These are phyloP conservation scores for Tranzscheliella williamsii DNA, from an alignment of 1,284 basidiomycete species.

Conservation along the genomic window DNA sequence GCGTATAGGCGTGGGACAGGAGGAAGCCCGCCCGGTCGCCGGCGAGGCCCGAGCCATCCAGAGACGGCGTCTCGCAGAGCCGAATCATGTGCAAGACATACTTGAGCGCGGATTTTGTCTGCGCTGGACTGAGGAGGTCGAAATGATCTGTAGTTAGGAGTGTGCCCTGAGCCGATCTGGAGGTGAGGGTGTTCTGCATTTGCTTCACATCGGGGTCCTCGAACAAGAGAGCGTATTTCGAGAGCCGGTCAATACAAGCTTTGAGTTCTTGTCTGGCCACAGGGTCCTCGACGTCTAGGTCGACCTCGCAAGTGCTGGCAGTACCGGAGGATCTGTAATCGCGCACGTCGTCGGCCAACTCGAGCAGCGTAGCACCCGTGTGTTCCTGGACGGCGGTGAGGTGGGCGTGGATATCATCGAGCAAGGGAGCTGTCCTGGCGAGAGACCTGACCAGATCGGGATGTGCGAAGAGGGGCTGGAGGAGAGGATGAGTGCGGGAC, in stretches of 20 bases:
- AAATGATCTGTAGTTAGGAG: slow-evolving; percentile 11
- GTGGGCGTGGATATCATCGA: slow-evolving; percentile 24
- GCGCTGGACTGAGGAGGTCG: slow-evolving; percentile 18
- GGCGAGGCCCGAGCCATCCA: no score
- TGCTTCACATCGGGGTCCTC: no score
- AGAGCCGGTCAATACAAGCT: background rate
- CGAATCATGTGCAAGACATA: slow-evolving; percentile 20
- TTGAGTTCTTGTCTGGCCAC: background rate
- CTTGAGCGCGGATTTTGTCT: slow-evolving; percentile 11
- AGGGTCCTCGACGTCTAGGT: slow-evolving; percentile 4
- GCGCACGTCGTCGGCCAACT: slow-evolving; percentile 7
- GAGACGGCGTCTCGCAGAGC: no score
- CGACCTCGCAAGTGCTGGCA: background rate
- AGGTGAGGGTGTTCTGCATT: no score
- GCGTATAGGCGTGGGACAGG: slow-evolving; percentile 51
- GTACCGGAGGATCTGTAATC: background rate
- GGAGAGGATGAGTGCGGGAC: background rate
- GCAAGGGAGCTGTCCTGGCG: slow-evolving; percentile 4
- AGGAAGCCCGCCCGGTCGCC: slow-evolving; percentile 2
- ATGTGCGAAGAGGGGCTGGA: slow-evolving; percentile 5
- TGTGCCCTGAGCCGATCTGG: no score
- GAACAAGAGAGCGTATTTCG: background rate
- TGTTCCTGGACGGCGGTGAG: slow-evolving; percentile 4
- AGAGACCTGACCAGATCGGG: slow-evolving; percentile 6
- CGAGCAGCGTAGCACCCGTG: slow-evolving; percentile 10